Percentiles rank a stretch among this genome's conserved stretches.
Evolutionary conservation across 1,139 yeast genomes (phyloP).

Genomic region (Arxiozyma bovina): DNA sequence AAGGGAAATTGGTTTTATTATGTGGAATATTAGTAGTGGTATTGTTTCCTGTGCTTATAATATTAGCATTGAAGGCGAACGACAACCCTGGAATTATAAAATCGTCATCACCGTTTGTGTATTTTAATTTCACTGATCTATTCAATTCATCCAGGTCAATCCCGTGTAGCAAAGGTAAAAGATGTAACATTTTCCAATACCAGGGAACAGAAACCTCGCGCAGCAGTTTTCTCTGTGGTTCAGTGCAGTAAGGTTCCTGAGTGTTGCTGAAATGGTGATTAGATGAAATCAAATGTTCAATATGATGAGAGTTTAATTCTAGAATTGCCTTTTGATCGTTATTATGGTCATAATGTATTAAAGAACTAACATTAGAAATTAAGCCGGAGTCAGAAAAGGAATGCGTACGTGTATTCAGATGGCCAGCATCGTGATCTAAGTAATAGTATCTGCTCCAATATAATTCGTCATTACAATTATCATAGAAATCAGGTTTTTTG

Average conservation of each 20-base stretch:
- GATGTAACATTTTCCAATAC: constrained; percentile 26
- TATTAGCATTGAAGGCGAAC: constrained; percentile 12
- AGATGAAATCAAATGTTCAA: background rate
- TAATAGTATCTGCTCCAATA: constrained; percentile 22
- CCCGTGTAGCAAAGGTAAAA: constrained; percentile 26
- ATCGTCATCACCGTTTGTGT: constrained; percentile 17
- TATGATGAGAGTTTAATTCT: background rate
- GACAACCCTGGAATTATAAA: constrained; percentile 23
- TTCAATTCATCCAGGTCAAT: constrained; percentile 29
- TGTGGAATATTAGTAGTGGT: background rate
- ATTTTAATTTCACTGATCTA: constrained; percentile 16
- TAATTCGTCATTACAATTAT: constrained; percentile 22
- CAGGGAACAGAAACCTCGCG: constrained; percentile 14
- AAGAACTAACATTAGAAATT: constrained; percentile 1
- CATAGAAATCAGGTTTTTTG: constrained; percentile 14
- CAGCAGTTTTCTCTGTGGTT: background rate
- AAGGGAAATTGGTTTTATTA: constrained; percentile 1
- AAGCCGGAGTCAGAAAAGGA: background rate
- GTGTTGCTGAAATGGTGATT: background rate
- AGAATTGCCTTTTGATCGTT: background rate
- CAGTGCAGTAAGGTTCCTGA: background rate
- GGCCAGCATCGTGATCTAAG: constrained; percentile 1
- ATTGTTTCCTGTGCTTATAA: background rate
- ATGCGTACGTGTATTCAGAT: background rate
- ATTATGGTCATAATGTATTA: background rate